Conservation (phyloP, 2,329 filamentous ascomycete genomes). For the Ceratocystis papillata region DNA sequence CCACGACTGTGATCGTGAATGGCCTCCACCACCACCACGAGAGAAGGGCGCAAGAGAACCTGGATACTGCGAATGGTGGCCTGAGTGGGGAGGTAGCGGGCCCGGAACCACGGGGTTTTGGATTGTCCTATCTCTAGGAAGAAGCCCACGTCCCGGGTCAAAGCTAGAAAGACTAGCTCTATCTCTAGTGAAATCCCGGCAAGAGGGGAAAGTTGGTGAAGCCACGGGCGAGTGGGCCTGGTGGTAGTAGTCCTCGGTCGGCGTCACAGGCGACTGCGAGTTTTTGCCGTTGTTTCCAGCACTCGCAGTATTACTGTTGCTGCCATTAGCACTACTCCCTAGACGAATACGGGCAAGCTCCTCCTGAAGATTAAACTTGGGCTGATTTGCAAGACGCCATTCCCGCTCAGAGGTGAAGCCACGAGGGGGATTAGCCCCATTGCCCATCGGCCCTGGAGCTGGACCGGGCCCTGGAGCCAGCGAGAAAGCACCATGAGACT, state of each 20-base stretch:
- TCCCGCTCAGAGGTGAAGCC: conserved; percentile 6
- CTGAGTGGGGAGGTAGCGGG: neutral
- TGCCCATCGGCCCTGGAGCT: conserved; percentile 1
- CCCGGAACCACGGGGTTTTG: neutral
- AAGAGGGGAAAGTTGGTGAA: conserved; percentile 16
- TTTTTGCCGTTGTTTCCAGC: conserved; percentile 19
- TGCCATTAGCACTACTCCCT: conserved; percentile 2
- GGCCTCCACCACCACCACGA: conserved; percentile 8
- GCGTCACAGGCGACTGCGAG: conserved; percentile 22
- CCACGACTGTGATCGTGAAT: conserved; percentile 23
- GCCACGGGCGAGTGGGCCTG: conserved; percentile 18
- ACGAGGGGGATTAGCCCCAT: neutral
- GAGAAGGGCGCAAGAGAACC: conserved; percentile 12
- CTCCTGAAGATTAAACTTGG: conserved; percentile 20
- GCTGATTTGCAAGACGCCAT: conserved; percentile 18
- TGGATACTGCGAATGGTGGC: neutral
- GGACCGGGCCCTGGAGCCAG: conserved; percentile 11
- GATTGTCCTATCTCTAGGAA: neutral
- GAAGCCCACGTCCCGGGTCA: conserved; percentile 17
- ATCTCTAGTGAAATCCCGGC: conserved; percentile 15
- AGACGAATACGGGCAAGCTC: conserved; percentile 20
- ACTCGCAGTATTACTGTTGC: neutral
- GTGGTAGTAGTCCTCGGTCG: conserved; percentile 21
- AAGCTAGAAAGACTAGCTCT: conserved; percentile 23
- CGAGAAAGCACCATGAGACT: conserved; percentile 20